Evolutionary conservation across 352 stramenopile genomes (phyloP).

Genomic region (Phytophthora tentaculata): DNA sequence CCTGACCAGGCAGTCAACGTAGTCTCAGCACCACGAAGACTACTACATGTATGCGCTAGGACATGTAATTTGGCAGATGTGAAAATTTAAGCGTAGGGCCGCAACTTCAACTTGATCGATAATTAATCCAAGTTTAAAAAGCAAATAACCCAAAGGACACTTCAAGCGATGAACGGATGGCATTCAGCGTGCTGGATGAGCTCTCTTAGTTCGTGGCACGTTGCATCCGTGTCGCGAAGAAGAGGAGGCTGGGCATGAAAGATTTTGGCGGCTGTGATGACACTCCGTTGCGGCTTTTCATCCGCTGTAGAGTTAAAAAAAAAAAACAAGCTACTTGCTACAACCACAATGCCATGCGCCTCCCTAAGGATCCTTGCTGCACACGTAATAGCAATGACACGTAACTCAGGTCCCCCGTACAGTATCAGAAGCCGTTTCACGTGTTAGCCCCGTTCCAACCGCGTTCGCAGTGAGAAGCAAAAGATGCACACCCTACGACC

Average conservation of each 20-base stretch:
- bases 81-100: neutral
- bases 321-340: neutral
- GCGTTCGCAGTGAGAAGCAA: constrained; percentile 7
- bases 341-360: neutral
- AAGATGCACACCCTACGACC: neutral
- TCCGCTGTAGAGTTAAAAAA: constrained; percentile 3
- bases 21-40: neutral
- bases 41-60: no score
- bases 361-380: constrained; percentile 3
- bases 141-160: constrained; percentile 8
- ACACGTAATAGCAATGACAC: constrained; percentile 7
- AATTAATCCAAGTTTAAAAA: constrained; percentile 6
- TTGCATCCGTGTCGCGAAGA: constrained; percentile 16
- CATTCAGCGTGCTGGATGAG: constrained; percentile 11
- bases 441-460: neutral
- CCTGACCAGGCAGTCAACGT: constrained; percentile 17
- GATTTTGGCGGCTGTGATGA: neutral
- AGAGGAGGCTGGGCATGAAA: neutral
- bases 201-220: constrained; percentile 8
- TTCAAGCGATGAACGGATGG: constrained; percentile 15
- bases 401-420: constrained; percentile 12
- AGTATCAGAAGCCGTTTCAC: constrained; percentile 28
- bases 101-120: constrained; percentile 24
- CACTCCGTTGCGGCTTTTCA: neutral
- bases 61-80: no score